Base-by-base conservation (phyloP, 2,329 filamentous ascomycete species). In the Claviceps sp. region DNA sequence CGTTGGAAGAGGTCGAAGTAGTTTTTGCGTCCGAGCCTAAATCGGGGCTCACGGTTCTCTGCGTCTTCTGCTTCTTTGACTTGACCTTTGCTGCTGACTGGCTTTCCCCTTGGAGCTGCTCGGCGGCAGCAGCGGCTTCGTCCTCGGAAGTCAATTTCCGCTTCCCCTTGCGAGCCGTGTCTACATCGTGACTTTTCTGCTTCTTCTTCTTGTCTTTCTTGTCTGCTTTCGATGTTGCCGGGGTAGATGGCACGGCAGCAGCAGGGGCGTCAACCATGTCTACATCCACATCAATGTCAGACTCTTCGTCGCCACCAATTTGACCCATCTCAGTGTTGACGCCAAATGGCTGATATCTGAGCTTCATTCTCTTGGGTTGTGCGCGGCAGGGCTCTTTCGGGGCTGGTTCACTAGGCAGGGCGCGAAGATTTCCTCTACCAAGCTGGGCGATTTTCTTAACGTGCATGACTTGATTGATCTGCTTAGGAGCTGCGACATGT, bases 301-400 rank as follows among this genome's bases (percentile, higher is more conserved):
- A 58, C 1, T 59, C 55, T 0, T 58, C 67, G 26, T 71, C 72
- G n/a, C 40, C 51, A 11, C 72, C 72, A 56, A 74, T 74, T 14
- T 56, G 63, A 45, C 60, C 62, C 58, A 63, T 60, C 34, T 63
- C 54, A 22, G 59, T 61, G 53, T 60, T 61, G 44, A 78, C 72
- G 30, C 85, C 85, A 45, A 84, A 77, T 1, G 85, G 85, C 51
- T 76, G 75, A 65, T 78, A 89, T 37, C 85, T 78, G 65, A 82
- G 77, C 60, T 76, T 80, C 51, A 90, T 68, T 6, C 81, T 83
- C 59, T 77, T 73, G 1, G 86, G 84, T 63, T 89, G 86, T 46
- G 77, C 71, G 54, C 82, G 77, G 48, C 79, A 71, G 1, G 73
- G 64, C 54, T 72, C 78, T 52, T 75, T 70, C 4, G 75, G 68